Percentiles rank a stretch among this genome's conserved stretches.
phyloP scores from a whole-genome alignment of 306 rosid species.

The Cucurbita maxima region DNA sequence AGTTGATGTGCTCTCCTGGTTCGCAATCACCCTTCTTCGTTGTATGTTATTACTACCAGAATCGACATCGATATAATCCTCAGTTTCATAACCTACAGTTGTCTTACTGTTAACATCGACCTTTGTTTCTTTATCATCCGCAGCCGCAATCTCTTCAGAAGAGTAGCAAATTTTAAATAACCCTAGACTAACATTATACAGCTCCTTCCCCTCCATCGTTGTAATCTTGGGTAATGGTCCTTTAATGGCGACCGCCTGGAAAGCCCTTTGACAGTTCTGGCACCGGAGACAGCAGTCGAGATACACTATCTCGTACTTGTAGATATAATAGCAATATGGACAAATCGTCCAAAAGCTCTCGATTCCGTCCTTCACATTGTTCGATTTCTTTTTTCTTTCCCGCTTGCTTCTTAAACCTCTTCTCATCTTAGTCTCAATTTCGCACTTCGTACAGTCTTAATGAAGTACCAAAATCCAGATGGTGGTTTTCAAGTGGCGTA shows the following conservation, averaged over 20 bases:
- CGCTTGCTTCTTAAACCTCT: background rate
- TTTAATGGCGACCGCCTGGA: constrained; percentile 45
- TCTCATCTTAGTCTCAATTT: background rate
- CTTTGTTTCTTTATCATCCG: background rate
- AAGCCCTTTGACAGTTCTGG: constrained; percentile 31
- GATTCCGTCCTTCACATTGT: background rate
- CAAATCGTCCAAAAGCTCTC: constrained; percentile 66
- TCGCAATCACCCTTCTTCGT: constrained; percentile 1
- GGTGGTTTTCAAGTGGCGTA: constrained; percentile 19
- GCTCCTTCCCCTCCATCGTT: constrained; percentile 32
- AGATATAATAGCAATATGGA: constrained; percentile 53
- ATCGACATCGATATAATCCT: background rate
- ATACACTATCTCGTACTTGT: constrained; percentile 35
- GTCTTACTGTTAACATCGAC: background rate
- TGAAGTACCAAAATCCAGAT: background rate
- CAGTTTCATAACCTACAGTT: background rate
- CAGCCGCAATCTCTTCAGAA: background rate
- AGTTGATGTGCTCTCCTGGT: background rate
- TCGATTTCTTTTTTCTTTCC: background rate
- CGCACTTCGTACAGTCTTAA: constrained; percentile 34
- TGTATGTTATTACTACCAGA: background rate
- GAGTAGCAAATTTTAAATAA: constrained; percentile 18
- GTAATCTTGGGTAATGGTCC: constrained; percentile 22
- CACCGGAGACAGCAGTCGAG: constrained; percentile 44
- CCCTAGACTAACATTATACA: constrained; percentile 29